Conservation (phyloP, 371 early-diverging fungal genomes). For the Nematocida minor region DNA sequence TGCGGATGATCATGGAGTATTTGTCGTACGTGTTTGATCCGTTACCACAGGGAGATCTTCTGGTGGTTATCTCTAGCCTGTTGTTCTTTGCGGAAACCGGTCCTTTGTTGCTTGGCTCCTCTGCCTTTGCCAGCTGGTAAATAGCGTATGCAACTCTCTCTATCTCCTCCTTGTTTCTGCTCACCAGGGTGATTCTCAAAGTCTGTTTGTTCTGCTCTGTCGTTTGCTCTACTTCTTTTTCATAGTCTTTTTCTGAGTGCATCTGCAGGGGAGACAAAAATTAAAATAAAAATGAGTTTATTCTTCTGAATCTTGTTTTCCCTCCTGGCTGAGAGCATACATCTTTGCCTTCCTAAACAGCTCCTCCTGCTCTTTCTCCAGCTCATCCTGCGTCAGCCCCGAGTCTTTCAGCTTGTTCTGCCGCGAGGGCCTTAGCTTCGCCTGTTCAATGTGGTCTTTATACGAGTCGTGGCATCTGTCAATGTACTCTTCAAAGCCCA, state of each 20-base stretch:
- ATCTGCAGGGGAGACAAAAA: constrained; percentile 45
- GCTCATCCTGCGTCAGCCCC: constrained; percentile 80
- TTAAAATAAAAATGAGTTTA: constrained; percentile 36
- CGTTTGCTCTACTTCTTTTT: constrained; percentile 44
- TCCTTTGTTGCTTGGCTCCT: constrained; percentile 6
- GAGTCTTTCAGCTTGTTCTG: constrained; percentile 76
- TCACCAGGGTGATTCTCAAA: constrained; percentile 25
- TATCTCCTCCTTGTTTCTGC: constrained; percentile 45
- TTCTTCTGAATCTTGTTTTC: neutral
- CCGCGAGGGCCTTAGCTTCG: constrained; percentile 77
- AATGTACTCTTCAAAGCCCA: constrained; percentile 84
- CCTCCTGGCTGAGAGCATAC: constrained; percentile 2
- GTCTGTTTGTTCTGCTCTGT: constrained; percentile 21
- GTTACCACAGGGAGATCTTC: constrained; percentile 44
- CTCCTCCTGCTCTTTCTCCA: constrained; percentile 75
- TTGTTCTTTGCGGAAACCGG: constrained; percentile 42
- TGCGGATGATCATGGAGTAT: constrained; percentile 42
- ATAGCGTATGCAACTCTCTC: constrained; percentile 41
- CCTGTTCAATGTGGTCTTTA: constrained; percentile 74
- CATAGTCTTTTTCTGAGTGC: constrained; percentile 43
- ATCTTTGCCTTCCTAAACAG: constrained; percentile 81
- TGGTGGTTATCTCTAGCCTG: constrained; percentile 19
- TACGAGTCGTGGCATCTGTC: constrained; percentile 77
- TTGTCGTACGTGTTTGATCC: constrained; percentile 51
- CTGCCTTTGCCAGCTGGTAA: constrained; percentile 45